Evolutionary conservation across 805 yeast genomes (phyloP).

Genomic region (Kluyveromyces dobzhanskii): DNA sequence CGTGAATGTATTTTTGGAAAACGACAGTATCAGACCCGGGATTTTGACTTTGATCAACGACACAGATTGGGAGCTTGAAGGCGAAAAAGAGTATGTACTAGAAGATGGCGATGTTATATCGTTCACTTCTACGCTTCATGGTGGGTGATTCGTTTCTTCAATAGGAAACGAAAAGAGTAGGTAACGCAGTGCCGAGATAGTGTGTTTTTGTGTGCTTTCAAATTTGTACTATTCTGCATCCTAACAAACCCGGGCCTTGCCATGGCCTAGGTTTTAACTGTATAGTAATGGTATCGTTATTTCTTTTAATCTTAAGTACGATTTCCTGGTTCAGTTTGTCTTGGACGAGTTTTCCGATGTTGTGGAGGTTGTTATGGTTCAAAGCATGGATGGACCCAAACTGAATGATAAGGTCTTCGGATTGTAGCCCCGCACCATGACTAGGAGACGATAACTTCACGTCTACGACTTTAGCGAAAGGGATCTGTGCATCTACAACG

Average conservation of each 20-base stretch:
- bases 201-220: slow-evolving; percentile 12
- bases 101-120: slow-evolving; percentile 71
- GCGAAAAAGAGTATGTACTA: slow-evolving; percentile 71
- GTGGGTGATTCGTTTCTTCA: slow-evolving; percentile 66
- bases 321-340: slow-evolving; percentile 28
- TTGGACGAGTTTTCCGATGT: slow-evolving; percentile 38
- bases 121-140: slow-evolving; percentile 90
- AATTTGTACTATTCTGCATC: slow-evolving; percentile 48
- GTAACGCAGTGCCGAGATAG: not conserved
- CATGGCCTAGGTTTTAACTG: slow-evolving; percentile 43
- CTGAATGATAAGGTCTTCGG: slow-evolving; percentile 45
- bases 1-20: slow-evolving; percentile 69
- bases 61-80: slow-evolving; percentile 95
- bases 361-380: slow-evolving; percentile 44
- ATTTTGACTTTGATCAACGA: slow-evolving; percentile 86
- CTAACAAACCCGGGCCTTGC: slow-evolving; percentile 63
- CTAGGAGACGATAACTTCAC: slow-evolving; percentile 1
- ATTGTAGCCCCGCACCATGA: slow-evolving; percentile 36
- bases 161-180: no score
- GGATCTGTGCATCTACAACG: not conserved
- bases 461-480: slow-evolving; percentile 2
- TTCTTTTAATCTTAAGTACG: slow-evolving; percentile 27
- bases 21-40: slow-evolving; percentile 82
- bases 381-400: slow-evolving; percentile 49
- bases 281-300: slow-evolving; percentile 20